Conservation (phyloP, 768 basidiomycete species). For the Tubosaeta sp. region DNA sequence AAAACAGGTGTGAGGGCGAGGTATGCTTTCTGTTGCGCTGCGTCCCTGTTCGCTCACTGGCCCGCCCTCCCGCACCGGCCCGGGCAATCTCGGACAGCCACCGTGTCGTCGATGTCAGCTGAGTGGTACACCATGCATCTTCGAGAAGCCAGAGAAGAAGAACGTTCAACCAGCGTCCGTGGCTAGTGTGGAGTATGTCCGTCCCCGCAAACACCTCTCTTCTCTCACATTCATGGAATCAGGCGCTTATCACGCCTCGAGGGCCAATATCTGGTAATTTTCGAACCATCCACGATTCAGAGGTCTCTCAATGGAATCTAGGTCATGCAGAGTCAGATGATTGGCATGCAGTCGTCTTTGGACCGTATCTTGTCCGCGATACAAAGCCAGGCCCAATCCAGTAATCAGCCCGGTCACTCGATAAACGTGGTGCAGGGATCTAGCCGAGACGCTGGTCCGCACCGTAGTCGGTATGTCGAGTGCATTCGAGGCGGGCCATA, state of each 20-base stretch:
- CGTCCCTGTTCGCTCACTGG: slow-evolving; percentile 52
- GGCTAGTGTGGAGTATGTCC: slow-evolving; percentile 69
- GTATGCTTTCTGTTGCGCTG: slow-evolving; percentile 41
- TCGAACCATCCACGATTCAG: background rate
- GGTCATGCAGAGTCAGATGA: slow-evolving; percentile 94
- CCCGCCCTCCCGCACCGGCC: slow-evolving; percentile 72
- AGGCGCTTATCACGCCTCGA: slow-evolving; percentile 83
- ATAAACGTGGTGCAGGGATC: slow-evolving; percentile 15
- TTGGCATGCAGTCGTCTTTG: slow-evolving; percentile 86
- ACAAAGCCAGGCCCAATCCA: slow-evolving; percentile 39
- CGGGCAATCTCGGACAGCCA: slow-evolving; percentile 61
- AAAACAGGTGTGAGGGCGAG: slow-evolving; percentile 93
- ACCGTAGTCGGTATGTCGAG: slow-evolving; percentile 32
- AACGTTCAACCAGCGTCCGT: slow-evolving; percentile 52
- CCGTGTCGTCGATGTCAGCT: slow-evolving; percentile 88
- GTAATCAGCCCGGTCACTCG: slow-evolving; percentile 22
- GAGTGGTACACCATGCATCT: slow-evolving; percentile 75
- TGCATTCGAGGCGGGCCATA: slow-evolving; percentile 17
- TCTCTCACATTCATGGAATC: slow-evolving; percentile 21
- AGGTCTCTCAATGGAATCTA: slow-evolving; percentile 25
- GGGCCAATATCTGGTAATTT: slow-evolving; percentile 72
- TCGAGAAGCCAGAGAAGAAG: slow-evolving; percentile 93
- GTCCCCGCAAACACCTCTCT: slow-evolving; percentile 1
- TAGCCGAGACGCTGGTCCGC: slow-evolving; percentile 17
- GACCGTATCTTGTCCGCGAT: slow-evolving; percentile 76